Evolutionary conservation across 352 stramenopile genomes (phyloP).

Genomic region (Phytophthora syringae): DNA sequence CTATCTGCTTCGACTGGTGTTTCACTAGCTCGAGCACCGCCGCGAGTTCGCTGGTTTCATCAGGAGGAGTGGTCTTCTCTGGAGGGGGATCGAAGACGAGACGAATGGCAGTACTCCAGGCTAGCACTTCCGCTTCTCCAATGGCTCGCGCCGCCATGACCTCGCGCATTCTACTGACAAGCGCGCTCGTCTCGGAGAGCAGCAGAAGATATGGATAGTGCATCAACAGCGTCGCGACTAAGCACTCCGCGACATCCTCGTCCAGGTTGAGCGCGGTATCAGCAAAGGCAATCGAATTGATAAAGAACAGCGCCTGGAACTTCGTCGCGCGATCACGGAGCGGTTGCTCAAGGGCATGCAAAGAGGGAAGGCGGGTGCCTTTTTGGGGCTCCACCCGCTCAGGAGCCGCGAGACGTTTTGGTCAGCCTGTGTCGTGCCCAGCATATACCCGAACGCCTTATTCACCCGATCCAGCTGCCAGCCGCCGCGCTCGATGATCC

Average conservation of each 20-base stretch:
- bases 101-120: background rate
- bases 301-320: background rate
- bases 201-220: conserved; percentile 12
- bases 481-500: no score
- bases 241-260: conserved; percentile 6
- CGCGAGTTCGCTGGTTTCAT: background rate
- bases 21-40: conserved; percentile 6
- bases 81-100: background rate
- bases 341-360: background rate
- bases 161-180: conserved; percentile 2
- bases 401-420: background rate
- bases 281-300: background rate
- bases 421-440: no score
- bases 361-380: background rate
- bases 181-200: background rate
- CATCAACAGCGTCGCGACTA: conserved; percentile 11
- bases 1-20: conserved; percentile 11
- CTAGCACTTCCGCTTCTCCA: no score
- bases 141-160: background rate
- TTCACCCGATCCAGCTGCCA: no score
- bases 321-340: background rate
- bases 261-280: conserved; percentile 6
- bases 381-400: conserved; percentile 8
- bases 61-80: background rate
- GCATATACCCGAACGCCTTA: no score